A percentile compares a stretch with the other conserved stretches of the same genome.
phyloP scores from a whole-genome alignment of 2,329 filamentous ascomycete genomes.

The Monilinia aucupariae region DNA sequence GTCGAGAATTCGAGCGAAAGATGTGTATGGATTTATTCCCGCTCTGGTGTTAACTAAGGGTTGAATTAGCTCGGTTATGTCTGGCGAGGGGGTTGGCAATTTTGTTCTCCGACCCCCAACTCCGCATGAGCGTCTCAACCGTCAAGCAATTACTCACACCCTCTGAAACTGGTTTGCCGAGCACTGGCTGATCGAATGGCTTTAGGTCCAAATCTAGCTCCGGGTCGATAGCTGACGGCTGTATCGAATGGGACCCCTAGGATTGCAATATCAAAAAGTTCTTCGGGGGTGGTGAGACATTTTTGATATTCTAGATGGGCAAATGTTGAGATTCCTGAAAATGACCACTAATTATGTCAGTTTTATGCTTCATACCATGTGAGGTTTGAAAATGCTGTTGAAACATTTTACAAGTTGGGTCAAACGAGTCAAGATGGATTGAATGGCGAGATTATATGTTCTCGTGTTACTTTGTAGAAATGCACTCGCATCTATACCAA shows the following conservation, averaged over 20 bases:
- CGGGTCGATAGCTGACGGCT: constrained; percentile 63
- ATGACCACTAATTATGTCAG: constrained; percentile 48
- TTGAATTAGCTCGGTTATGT: not conserved
- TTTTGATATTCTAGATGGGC: constrained; percentile 65
- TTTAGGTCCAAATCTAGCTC: constrained; percentile 78
- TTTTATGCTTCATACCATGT: not conserved
- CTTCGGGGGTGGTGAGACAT: constrained; percentile 59
- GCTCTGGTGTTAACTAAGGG: constrained; percentile 65
- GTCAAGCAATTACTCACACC: constrained; percentile 40
- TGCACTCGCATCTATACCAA: not conserved
- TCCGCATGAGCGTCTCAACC: not conserved
- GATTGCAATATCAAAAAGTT: constrained; percentile 62
- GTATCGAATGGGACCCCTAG: constrained; percentile 72
- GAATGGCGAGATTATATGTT: no score
- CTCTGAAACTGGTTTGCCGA: constrained; percentile 72
- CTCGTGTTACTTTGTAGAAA: no score
- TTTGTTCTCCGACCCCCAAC: no score
- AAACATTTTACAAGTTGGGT: no score
- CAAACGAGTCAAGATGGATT: no score
- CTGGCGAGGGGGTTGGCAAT: not conserved
- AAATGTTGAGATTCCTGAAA: constrained; percentile 70
- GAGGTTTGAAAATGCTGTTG: not conserved
- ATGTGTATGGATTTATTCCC: constrained; percentile 74
- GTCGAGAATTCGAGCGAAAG: constrained; percentile 75
- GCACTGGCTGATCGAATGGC: constrained; percentile 80